Evolutionary conservation across 768 basidiomycete species (phyloP).

Genomic region (Russula emetica): DNA sequence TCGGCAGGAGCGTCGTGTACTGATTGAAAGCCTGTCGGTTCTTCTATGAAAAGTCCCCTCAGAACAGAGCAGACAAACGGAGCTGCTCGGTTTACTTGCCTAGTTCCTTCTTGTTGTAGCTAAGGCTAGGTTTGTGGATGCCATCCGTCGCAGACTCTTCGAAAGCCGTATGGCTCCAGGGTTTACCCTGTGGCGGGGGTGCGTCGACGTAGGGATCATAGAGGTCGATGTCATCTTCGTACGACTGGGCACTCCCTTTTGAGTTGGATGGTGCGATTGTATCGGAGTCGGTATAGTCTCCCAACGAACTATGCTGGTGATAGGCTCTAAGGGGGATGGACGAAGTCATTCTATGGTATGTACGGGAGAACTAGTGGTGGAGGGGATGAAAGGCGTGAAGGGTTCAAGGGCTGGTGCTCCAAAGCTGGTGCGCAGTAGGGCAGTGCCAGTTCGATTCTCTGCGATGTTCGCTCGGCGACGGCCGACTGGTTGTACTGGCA

Average conservation of each 20-base stretch:
- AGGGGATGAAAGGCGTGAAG: constrained; percentile 13
- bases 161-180: constrained; percentile 3
- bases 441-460: neutral
- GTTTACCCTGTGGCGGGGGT: neutral
- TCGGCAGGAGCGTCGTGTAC: neutral
- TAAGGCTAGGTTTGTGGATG: constrained; percentile 13
- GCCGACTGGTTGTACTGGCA: neutral
- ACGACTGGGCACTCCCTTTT: constrained; percentile 14
- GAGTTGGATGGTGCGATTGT: neutral
- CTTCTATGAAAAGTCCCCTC: constrained; percentile 1
- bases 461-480: neutral
- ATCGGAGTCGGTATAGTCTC: neutral
- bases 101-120: constrained; percentile 11
- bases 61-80: neutral
- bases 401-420: neutral
- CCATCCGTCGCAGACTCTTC: neutral
- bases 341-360: constrained; percentile 41
- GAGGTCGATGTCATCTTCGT: neutral
- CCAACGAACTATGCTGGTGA: neutral
- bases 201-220: constrained; percentile 21
- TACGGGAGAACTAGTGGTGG: constrained; percentile 29
- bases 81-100: constrained; percentile 3
- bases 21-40: neutral
- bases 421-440: neutral
- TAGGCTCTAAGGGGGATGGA: constrained; percentile 7